These are phyloP conservation scores for Leavenworthia alabamica DNA, from an alignment of 345 rosid genomes.

Conservation along the genomic window DNA sequence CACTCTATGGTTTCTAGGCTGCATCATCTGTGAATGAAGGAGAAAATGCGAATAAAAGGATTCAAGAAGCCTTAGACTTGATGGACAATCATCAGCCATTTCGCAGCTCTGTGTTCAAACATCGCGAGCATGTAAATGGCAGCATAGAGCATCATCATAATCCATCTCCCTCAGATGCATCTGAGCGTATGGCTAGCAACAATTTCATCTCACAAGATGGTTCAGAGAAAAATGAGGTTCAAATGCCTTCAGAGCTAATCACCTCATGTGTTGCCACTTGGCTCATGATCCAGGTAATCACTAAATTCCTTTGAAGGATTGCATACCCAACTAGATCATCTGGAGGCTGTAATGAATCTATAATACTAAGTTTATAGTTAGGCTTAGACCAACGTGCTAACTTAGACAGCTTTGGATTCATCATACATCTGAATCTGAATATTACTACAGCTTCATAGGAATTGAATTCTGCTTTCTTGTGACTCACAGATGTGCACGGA, in stretches of 20 bases:
- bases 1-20: conserved; percentile 46
- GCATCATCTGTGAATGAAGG: conserved; percentile 65
- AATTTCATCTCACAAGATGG: conserved; percentile 32
- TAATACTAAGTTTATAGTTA: conserved; percentile 8
- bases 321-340: not conserved
- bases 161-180: conserved; percentile 32
- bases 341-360: not conserved
- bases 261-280: conserved; percentile 80
- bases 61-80: conserved; percentile 61
- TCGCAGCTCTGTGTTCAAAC: conserved; percentile 33
- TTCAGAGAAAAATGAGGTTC: conserved; percentile 40
- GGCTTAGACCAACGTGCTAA: not conserved
- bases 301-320: not conserved
- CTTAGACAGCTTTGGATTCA: not conserved
- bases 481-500: conserved; percentile 74
- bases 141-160: conserved; percentile 24
- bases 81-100: conserved; percentile 41
- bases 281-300: conserved; percentile 79
- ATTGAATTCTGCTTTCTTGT: conserved; percentile 6
- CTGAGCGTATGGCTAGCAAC: conserved; percentile 28
- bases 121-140: conserved; percentile 45
- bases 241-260: conserved; percentile 67
- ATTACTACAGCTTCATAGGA: not conserved
- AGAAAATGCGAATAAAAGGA: conserved; percentile 54
- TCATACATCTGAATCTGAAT: not conserved